Base-by-base conservation (phyloP, 1,284 basidiomycete genomes). In the Puccinia novopanici region DNA sequence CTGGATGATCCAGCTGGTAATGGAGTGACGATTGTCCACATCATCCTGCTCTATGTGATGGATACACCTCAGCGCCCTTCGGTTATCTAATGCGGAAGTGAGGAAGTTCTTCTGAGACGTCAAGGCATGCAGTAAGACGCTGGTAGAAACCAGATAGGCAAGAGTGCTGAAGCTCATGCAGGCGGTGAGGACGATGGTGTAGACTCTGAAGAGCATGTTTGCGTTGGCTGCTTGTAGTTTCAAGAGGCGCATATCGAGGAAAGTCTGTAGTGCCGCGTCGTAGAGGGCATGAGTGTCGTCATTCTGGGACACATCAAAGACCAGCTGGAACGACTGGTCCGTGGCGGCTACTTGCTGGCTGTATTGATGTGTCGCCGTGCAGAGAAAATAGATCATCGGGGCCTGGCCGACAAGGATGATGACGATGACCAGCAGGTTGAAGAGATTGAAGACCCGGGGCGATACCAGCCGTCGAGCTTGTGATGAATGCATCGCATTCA, bases 71-170 rank as follows among this genome's bases (percentile, higher is more conserved):
- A 73, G 71, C 50, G 50, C 71, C 40, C 45, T 34, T 13, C 71
- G 50, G 30, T 54, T 73, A 40, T 52, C 54, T 27, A 73, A 73
- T 40, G 52, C 54, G 22, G 52, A 73, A 3, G 17, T 34, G 50
- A 73, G 50, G 37, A 73, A 73, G 10, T 73, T 73, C n/a, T 55
- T 73, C 42, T 73, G 71, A 37, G 71, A 52, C 22, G 37, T n/a
- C n/a, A 73, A 57, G 4, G 71, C 45, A 5, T 57, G 37, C 9
- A 73, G 52, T 37, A 73, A 42, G 50, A 73, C 42, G 9, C 52
- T 52, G 10, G 54, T 54, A 22, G 71, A 73, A 15, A 37, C 24
- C 12, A 54, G 50, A 24, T 54, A 73, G 37, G 19, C 34, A 10
- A 73, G 10, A 2, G 37, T 22, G 50, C 30, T 40, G 54, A 73